Conservation (phyloP, 2,329 filamentous ascomycete species). For the Aspergillus persii region DNA sequence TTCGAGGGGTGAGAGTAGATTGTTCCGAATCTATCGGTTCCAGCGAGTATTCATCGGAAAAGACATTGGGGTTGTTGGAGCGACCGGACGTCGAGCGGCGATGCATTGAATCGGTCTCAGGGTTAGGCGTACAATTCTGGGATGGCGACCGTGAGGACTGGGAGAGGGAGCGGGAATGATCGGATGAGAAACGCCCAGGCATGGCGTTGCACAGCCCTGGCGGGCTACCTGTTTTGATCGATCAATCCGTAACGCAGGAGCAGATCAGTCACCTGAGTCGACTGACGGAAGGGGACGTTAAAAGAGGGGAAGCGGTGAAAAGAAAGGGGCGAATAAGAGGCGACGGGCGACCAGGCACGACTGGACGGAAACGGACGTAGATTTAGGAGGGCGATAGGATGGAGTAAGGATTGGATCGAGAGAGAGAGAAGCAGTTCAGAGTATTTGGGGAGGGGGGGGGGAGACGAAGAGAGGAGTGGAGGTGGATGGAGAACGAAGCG, state of each 20-base stretch:
- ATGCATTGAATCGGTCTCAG: constrained; percentile 28
- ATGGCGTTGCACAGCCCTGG: constrained; percentile 41
- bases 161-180: constrained; percentile 35
- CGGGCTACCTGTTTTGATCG: constrained; percentile 32
- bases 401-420: background rate
- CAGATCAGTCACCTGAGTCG: constrained; percentile 20
- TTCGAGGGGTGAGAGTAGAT: constrained; percentile 30
- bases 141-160: constrained; percentile 27
- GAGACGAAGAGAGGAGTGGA: background rate
- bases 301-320: constrained; percentile 12
- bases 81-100: constrained; percentile 29
- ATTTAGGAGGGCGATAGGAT: background rate
- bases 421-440: background rate
- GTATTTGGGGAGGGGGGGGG: background rate
- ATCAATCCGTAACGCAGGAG: constrained; percentile 27
- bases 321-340: constrained; percentile 8
- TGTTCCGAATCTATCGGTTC: constrained; percentile 39
- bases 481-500: background rate
- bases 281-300: constrained; percentile 10
- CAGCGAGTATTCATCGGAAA: constrained; percentile 50
- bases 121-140: constrained; percentile 22
- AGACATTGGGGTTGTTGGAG: constrained; percentile 46
- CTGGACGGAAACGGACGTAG: background rate
- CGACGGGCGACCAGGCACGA: background rate
- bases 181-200: constrained; percentile 39